Percentiles rank a stretch among this genome's conserved stretches.
Evolutionary conservation across 305 asterid genomes (phyloP).

Genomic region (Plantago coronopus): DNA sequence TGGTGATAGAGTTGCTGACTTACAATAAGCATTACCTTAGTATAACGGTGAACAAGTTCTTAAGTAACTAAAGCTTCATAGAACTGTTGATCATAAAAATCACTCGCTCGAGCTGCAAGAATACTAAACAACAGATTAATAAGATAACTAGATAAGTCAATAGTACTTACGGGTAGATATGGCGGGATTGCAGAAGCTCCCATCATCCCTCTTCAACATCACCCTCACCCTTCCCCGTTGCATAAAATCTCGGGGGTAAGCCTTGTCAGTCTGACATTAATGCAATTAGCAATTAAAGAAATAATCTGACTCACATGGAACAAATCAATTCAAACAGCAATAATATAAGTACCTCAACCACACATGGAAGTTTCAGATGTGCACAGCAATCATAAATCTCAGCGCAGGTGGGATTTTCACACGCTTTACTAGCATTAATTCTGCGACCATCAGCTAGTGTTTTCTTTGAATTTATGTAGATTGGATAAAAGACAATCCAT

Average conservation of each 20-base stretch:
- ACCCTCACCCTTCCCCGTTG: conserved; percentile 92
- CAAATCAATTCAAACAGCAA: neutral
- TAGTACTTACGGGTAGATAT: conserved; percentile 64
- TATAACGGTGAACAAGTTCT: too few species aligned
- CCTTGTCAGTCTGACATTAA: conserved; percentile 60
- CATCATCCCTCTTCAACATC: conserved; percentile 76
- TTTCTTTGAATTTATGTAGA: conserved; percentile 71
- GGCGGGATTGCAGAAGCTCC: conserved; percentile 64
- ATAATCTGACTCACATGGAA: neutral
- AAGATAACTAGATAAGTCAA: neutral
- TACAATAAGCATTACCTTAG: too few species aligned
- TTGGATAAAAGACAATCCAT: conserved; percentile 65
- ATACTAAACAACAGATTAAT: too few species aligned
- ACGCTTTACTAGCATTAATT: conserved; percentile 57
- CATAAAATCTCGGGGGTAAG: conserved; percentile 92
- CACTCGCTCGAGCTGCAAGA: too few species aligned
- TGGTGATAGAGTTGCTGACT: too few species aligned
- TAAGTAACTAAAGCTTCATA: too few species aligned
- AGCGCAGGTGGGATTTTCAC: conserved; percentile 65
- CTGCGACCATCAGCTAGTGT: conserved; percentile 74
- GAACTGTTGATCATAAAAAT: too few species aligned
- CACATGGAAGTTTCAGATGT: conserved; percentile 64
- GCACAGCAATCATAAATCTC: conserved; percentile 71
- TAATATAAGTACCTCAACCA: conserved; percentile 49
- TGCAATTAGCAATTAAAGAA: neutral